A percentile compares a stretch with the other conserved stretches of the same genome.
phyloP scores from a whole-genome alignment of 2,329 filamentous ascomycete species.

The Trichoderma harzianum region DNA sequence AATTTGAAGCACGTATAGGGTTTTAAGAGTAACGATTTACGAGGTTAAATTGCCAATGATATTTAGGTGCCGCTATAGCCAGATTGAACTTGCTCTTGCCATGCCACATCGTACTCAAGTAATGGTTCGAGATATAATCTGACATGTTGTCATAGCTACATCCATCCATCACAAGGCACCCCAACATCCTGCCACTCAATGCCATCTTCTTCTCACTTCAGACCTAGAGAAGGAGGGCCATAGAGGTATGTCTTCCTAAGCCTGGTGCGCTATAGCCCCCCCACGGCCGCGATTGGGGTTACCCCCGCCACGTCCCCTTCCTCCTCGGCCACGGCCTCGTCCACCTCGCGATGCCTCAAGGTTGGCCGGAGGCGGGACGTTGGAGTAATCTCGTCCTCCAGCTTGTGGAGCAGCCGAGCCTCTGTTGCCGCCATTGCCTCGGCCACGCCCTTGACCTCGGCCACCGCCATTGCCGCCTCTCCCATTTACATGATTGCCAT shows the following conservation, averaged over 20 bases:
- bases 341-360: conserved; percentile 46
- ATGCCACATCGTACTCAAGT: neutral
- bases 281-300: conserved; percentile 35
- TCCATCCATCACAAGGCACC: neutral
- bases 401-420: conserved; percentile 22
- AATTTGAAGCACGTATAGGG: neutral
- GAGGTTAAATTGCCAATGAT: neutral
- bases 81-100: neutral
- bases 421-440: conserved; percentile 28
- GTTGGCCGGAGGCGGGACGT: conserved; percentile 58
- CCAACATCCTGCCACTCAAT: neutral
- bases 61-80: neutral
- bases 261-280: conserved; percentile 19
- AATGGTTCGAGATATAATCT: neutral
- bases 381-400: conserved; percentile 41
- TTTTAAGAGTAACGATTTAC: neutral
- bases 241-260: neutral
- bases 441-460: conserved; percentile 27
- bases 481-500: conserved; percentile 24
- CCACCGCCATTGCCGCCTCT: conserved; percentile 29
- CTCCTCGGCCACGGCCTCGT: conserved; percentile 40
- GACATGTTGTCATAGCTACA: neutral
- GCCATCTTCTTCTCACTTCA: neutral
- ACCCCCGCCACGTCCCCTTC: conserved; percentile 36
- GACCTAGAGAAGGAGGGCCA: neutral